Conservation (phyloP, 108 stramenopile genomes). For the Aurantiochytrium sp. region DNA sequence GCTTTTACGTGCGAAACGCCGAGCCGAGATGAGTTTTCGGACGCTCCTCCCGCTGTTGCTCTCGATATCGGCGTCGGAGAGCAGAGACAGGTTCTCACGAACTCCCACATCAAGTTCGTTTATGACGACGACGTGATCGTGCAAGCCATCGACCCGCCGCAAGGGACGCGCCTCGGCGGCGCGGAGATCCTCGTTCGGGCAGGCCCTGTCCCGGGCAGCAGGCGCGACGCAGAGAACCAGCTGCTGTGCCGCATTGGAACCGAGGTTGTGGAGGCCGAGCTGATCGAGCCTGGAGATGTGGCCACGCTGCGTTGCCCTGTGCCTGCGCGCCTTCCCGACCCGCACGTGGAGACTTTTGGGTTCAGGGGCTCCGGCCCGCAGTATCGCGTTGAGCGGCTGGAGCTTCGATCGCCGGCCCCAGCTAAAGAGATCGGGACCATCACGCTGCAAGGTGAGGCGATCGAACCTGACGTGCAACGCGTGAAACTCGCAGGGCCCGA, state of each 20-base stretch:
- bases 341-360: not conserved
- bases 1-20: not conserved
- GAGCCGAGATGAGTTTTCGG: not conserved
- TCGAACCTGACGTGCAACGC: not conserved
- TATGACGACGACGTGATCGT: not conserved
- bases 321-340: not conserved
- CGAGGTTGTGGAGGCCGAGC: not conserved
- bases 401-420: not conserved
- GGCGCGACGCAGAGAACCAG: not conserved
- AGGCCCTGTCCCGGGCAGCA: not conserved
- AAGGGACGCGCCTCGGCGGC: not conserved
- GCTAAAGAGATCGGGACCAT: not conserved
- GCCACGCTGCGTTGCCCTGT: not conserved
- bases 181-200: not conserved
- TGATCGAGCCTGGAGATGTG: not conserved
- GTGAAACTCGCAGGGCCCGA: not conserved
- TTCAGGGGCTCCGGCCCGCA: not conserved
- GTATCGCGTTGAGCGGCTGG: not conserved
- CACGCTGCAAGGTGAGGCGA: not conserved
- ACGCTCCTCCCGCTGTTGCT: not conserved
- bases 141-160: not conserved
- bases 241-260: not conserved
- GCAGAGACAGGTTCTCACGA: not conserved
- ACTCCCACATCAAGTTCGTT: not conserved
- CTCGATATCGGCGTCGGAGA: not conserved